Conservation (phyloP, 345 rosid species). For the Cardamine occulta region DNA sequence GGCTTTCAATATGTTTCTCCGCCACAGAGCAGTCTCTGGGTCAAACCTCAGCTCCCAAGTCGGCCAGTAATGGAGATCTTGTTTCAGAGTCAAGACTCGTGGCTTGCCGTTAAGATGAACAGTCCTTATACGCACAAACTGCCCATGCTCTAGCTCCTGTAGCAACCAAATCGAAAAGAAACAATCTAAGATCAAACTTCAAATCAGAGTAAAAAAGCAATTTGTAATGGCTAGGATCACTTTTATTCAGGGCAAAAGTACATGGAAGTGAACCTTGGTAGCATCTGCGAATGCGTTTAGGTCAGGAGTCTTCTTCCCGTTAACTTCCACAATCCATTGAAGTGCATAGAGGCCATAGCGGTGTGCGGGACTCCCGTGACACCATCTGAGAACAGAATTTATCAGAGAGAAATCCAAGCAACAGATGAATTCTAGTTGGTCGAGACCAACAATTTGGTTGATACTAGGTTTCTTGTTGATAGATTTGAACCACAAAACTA, state of each 20-base stretch:
- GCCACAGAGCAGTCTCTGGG: conserved; percentile 76
- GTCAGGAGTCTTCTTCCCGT: conserved; percentile 83
- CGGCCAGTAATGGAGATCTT: conserved; percentile 97
- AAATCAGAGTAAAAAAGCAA: neutral
- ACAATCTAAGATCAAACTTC: conserved; percentile 3
- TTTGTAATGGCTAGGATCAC: neutral
- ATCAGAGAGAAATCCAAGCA: conserved; percentile 8
- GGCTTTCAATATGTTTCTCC: conserved; percentile 61
- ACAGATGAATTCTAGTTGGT: conserved; percentile 2
- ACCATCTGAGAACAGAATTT: conserved; percentile 59
- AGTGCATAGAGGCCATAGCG: conserved; percentile 85
- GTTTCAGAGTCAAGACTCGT: conserved; percentile 82
- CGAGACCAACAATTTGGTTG: neutral
- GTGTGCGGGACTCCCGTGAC: conserved; percentile 91
- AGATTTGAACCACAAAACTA: neutral
- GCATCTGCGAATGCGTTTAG: conserved; percentile 72
- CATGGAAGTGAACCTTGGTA: conserved; percentile 59
- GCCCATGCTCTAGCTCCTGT: conserved; percentile 82
- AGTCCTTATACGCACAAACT: conserved; percentile 83
- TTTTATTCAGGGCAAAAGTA: neutral
- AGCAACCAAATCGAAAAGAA: conserved; percentile 12
- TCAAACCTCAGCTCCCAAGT: conserved; percentile 91
- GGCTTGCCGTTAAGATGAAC: conserved; percentile 93
- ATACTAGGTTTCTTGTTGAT: conserved; percentile 11
- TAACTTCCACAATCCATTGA: conserved; percentile 95